These are phyloP conservation scores for maize (Zea mays) DNA, from an alignment of 176 grass and related monocot species.

Conservation along the genomic window Zm-B73-REFERENCE-NAM-5.0 NC_050099.1:143535001-143535500, in stretches of 20 bases:
- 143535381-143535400: slow-evolving; percentile 18
- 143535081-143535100: slow-evolving; percentile 21
- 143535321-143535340: slow-evolving; percentile 34
- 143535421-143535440: slow-evolving; percentile 23
- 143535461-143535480: slow-evolving; percentile 22
- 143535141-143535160: not conserved
- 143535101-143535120: slow-evolving; percentile 15
- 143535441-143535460: slow-evolving; percentile 37
- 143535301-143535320: slow-evolving; percentile 32
- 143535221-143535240: slow-evolving; percentile 31
- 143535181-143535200: not conserved
- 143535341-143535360: slow-evolving; percentile 12
- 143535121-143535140: not conserved
- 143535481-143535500: not conserved
- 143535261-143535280: slow-evolving; percentile 8
- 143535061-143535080: not conserved
- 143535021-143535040: slow-evolving; percentile 36
- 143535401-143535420: not conserved
- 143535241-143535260: slow-evolving; percentile 25
- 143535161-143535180: slow-evolving; percentile 15
- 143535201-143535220: not conserved
- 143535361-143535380: slow-evolving; percentile 23
- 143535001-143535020: slow-evolving; percentile 16
- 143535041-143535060: not conserved
- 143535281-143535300: not conserved